Conservation (phyloP, 2,329 filamentous ascomycete species). For the Diplodia intermedia region DNA sequence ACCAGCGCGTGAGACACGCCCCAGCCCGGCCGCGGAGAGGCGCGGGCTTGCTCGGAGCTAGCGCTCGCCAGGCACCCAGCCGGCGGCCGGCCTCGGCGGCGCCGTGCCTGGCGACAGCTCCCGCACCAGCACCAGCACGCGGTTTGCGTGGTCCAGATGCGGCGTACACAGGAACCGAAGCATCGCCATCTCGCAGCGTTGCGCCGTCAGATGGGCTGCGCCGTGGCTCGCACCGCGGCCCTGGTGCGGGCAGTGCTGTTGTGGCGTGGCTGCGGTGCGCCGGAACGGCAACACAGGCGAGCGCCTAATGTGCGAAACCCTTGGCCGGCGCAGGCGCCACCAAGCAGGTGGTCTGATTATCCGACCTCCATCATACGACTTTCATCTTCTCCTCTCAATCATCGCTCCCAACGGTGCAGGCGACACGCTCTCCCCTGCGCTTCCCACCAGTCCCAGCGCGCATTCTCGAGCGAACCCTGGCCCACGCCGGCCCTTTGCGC, state of each 20-base stretch:
- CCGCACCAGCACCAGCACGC: not conserved
- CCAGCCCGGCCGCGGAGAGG: not conserved
- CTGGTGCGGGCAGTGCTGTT: not conserved
- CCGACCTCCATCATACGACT: conserved; percentile 25
- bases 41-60: conserved; percentile 1
- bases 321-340: conserved; percentile 25
- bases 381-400: conserved; percentile 24
- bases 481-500: conserved; percentile 29
- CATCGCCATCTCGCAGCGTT: conserved; percentile 8
- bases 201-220: not conserved
- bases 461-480: conserved; percentile 29
- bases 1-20: conserved; percentile 1
- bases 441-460: conserved; percentile 26
- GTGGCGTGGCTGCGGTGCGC: conserved; percentile 6
- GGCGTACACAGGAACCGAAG: not conserved
- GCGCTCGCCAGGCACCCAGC: conserved; percentile 2
- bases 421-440: conserved; percentile 31
- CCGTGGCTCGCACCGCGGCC: not conserved
- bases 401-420: conserved; percentile 27
- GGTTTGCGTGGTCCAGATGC: not conserved
- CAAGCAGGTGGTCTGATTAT: conserved; percentile 26
- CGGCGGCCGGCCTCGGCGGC: not conserved
- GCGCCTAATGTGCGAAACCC: conserved; percentile 12
- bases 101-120: conserved; percentile 4
- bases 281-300: conserved; percentile 1